These are phyloP conservation scores for Bothriochloa decipiens DNA, from an alignment of 176 grass and related monocot species.

Conservation along the genomic window DNA sequence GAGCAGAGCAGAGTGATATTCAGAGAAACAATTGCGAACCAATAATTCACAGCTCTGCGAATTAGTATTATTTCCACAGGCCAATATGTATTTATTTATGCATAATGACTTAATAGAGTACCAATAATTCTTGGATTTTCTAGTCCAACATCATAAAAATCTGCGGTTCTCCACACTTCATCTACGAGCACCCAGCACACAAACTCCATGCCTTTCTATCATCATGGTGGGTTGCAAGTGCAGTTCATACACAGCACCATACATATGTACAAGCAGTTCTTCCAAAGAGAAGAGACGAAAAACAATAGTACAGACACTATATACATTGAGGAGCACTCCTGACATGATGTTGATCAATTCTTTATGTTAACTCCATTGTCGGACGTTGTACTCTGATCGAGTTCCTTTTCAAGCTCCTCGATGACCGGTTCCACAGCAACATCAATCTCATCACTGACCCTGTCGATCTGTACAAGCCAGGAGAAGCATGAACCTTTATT, in stretches of 20 bases:
- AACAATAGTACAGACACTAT: neutral
- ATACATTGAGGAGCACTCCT: slow-evolving; percentile 6
- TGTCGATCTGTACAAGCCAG: slow-evolving; percentile 43
- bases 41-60: neutral
- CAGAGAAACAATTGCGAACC: neutral
- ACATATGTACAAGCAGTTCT: slow-evolving; percentile 37
- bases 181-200: neutral
- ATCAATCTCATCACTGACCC: slow-evolving; percentile 48
- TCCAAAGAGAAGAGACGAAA: neutral
- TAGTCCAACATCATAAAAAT: neutral
- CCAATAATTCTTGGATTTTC: neutral
- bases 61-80: neutral
- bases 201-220: slow-evolving; percentile 2
- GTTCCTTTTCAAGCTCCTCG: slow-evolving; percentile 54
- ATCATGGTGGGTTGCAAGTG: neutral
- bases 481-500: neutral
- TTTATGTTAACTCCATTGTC: neutral
- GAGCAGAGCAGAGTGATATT: neutral
- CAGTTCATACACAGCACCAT: slow-evolving; percentile 11
- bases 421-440: slow-evolving; percentile 52
- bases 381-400: slow-evolving; percentile 21
- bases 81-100: slow-evolving; percentile 12
- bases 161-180: neutral
- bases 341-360: neutral
- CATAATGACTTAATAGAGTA: slow-evolving; percentile 6